Evolutionary conservation across 2,329 filamentous ascomycete genomes (phyloP), one percentile per base, ranked within the genome.

Genomic region (Colletotrichum sp.): DNA sequence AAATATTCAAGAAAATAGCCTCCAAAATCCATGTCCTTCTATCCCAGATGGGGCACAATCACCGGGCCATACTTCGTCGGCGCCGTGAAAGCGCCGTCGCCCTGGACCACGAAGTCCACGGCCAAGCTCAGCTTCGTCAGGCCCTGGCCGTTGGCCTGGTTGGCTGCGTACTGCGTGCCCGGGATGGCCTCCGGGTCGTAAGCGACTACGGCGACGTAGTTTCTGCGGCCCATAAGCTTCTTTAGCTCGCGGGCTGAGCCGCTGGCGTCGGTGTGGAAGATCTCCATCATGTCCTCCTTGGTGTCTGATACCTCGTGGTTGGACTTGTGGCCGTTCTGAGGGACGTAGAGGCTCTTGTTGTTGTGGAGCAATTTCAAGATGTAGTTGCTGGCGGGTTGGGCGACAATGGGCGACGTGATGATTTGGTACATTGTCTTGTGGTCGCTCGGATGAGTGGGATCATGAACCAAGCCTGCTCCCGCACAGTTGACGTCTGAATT

Each of bases 281-380:
- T 98, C 88, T 99, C 97, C 95, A 99, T 98, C 97, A 99, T 99
- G 86, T 99, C 97, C 85, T 99, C 97, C 86, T 99, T 99, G 63
- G 97, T 99, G 84, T 99, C 97, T 3, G 93, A 94, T 2, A 95
- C 90, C 78, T 93, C 91, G 77, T 95, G 92, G 3, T 90, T 94
- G 1, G 94, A 93, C 78, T 92, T 91, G 72, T 95, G 92, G 2
- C 96, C 96, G 84, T 99, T 99, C 71, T 91, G 90, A 0, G 97
- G 97, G 71, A 99, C 90, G 84, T 98, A 99, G 32, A 99, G 92
- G 49, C 95, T 92, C 85, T 96, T 97, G 87, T 96, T 96, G 88
- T 94, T 97, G 89, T 99, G 96, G n/a, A 99, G 92, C 82, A 99
- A 91, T 84, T 98, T 98, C 80, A 99, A 90, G 57, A 99, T 93